Evolutionary conservation across 2,329 filamentous ascomycete species (phyloP).

Genomic region (Plenodomus biglobosus): DNA sequence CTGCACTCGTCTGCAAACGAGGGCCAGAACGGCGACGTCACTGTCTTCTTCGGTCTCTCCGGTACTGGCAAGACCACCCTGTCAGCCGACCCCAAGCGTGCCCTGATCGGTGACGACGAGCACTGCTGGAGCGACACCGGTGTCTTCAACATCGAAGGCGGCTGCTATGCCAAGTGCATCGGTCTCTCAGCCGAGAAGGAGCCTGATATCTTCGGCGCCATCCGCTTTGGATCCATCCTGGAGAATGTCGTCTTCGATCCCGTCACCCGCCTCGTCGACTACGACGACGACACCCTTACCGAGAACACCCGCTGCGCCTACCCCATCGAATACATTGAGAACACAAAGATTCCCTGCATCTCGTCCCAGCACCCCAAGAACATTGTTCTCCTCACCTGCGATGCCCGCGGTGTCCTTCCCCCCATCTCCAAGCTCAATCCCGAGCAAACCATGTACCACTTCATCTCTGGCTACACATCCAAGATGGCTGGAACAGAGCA

Average conservation of each 20-base stretch:
- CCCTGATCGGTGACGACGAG: constrained; percentile 97
- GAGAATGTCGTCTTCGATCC: constrained; percentile 99
- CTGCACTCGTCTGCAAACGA: constrained; percentile 99
- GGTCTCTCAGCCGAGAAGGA: constrained; percentile 98
- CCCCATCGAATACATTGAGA: constrained; percentile 98
- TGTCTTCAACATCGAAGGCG: constrained; percentile 99
- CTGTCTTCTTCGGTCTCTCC: constrained; percentile 98
- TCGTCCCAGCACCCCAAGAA: constrained; percentile 87
- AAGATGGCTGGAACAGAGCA: constrained; percentile 99
- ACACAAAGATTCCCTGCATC: constrained; percentile 97
- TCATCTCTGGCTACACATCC: constrained; percentile 99
- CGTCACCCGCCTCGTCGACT: constrained; percentile 85
- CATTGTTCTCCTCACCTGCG: constrained; percentile 97
- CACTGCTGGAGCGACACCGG: constrained; percentile 98
- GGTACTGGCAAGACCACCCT: constrained; percentile 98
- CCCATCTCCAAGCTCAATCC: constrained; percentile 96
- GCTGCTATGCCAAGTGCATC: constrained; percentile 99
- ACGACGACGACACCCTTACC: constrained; percentile 90
- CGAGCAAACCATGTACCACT: constrained; percentile 99
- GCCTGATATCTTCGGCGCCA: constrained; percentile 94
- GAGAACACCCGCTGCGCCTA: constrained; percentile 99
- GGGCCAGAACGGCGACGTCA: constrained; percentile 91
- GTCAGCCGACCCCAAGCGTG: constrained; percentile 94
- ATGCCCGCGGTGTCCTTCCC: constrained; percentile 93
- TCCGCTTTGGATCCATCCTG: constrained; percentile 93